These are phyloP conservation scores for Cichorium intybus DNA, from an alignment of 140 eudicot species.

Conservation along the genomic window DNA sequence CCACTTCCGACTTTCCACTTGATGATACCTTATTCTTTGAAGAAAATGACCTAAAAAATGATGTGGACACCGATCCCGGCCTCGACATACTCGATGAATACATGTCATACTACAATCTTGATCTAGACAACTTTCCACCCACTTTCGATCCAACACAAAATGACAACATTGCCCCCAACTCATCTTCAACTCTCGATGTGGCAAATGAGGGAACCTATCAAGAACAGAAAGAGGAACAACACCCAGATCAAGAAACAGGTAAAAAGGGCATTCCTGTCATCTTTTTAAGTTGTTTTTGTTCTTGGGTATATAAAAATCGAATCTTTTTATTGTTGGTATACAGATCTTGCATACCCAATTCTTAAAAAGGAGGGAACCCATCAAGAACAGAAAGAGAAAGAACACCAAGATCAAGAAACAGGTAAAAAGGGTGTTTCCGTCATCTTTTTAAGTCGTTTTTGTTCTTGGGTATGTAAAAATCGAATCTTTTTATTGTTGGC, in stretches of 20 bases:
- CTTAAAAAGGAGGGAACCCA: constrained; percentile 60
- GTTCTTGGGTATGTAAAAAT: not conserved
- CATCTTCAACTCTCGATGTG: constrained; percentile 35
- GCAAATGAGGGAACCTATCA: constrained; percentile 22
- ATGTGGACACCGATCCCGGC: constrained; percentile 40
- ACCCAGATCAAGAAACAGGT: constrained; percentile 36
- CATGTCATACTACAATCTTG: constrained; percentile 47
- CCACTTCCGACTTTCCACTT: constrained; percentile 17
- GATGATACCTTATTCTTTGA: constrained; percentile 68
- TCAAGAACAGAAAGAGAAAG: too few relatives aligned
- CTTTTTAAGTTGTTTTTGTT: not conserved
- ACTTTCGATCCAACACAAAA: constrained; percentile 36
- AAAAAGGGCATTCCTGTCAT: not conserved
- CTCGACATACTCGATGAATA: constrained; percentile 60
- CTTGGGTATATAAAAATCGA: not conserved
- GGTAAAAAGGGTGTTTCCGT: not conserved
- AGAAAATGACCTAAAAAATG: constrained; percentile 49
- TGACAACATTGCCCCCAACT: constrained; percentile 33
- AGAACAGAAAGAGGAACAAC: constrained; percentile 28
- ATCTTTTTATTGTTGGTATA: constrained; percentile 9
- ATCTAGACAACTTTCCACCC: constrained; percentile 32
- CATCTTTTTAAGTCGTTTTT: not conserved
- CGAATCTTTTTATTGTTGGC: not conserved
- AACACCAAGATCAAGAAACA: too few relatives aligned
- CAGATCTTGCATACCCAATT: constrained; percentile 53